Conservation (phyloP, 2,329 filamentous ascomycete species). For the Stachybotrys elegans region DNA sequence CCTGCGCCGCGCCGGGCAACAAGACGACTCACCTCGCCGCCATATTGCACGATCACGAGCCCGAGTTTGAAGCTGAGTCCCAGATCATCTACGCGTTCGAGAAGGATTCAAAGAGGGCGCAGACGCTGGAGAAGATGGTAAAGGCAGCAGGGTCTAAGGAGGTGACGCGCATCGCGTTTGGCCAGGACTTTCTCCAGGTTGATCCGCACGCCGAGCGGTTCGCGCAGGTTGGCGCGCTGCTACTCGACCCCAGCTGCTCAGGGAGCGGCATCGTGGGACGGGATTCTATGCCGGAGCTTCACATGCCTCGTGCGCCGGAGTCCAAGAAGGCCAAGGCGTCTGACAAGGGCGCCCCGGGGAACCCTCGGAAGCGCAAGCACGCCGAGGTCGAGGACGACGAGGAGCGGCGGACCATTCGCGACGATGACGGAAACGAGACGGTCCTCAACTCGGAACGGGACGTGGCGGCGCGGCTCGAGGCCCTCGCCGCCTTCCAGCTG, state of each 20-base stretch:
- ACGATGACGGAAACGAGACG: constrained; percentile 55
- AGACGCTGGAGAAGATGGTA: constrained; percentile 82
- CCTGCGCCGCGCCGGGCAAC: constrained; percentile 91
- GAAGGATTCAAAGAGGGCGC: constrained; percentile 64
- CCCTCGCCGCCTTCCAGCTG: constrained; percentile 77
- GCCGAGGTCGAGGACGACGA: constrained; percentile 25
- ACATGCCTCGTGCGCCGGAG: constrained; percentile 43
- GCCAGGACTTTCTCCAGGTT: constrained; percentile 77
- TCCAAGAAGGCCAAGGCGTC: constrained; percentile 11
- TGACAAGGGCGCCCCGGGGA: constrained; percentile 20
- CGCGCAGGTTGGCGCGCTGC: constrained; percentile 67
- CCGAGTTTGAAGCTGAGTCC: constrained; percentile 25
- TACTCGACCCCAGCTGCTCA: constrained; percentile 92
- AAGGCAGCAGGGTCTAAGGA: constrained; percentile 64
- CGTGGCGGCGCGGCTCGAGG: constrained; percentile 59
- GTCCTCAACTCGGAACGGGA: constrained; percentile 49
- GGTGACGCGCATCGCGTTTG: constrained; percentile 63
- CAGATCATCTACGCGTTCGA: constrained; percentile 71
- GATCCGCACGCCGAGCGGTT: constrained; percentile 61
- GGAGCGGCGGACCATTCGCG: constrained; percentile 37
- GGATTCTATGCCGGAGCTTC: constrained; percentile 68
- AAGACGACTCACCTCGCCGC: constrained; percentile 93
- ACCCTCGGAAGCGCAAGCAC: constrained; percentile 42
- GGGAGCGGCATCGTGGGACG: constrained; percentile 91
- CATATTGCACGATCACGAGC: constrained; percentile 49